Base-by-base conservation (phyloP, 225 moss, liverwort and hornwort genomes). In the Straminergon stramineum region DNA sequence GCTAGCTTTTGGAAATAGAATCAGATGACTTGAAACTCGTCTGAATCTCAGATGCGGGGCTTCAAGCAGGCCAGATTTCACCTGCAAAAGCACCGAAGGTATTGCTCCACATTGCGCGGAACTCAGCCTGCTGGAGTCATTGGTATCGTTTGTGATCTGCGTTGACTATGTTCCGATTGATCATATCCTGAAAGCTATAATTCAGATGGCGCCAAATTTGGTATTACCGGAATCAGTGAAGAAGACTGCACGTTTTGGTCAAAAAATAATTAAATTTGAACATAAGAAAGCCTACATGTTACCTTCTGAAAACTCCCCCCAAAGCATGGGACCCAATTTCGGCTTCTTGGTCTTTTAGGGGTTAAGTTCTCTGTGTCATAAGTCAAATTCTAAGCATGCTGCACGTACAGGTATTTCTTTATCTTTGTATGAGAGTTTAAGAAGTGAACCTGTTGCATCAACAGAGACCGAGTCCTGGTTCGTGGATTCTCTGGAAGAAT, bases 391-490 rank as follows among this genome's bases (percentile, higher is more conserved):
- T 20, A 34, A 58, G 7, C 35, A 43, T 53, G 79, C 27, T 70
- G 48, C 65, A 51, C 67, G n/a, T 60, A 23, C 65, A 51, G 67
- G n/a, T 60, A 23, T 83, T 39, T 31, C 30, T 31, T 34, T 81
- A 35, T n/a, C 58, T 28, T 34, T 57, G 71, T 60, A 34, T 16
- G 51, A 69, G 57, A 75, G 30, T 75, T 52, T 34, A 79, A 67
- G 60, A 81, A 81, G 6, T 84, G 60, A 28, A 34, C 51, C 52
- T 53, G 35, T 90, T 86, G 58, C 66, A 68, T 88, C 45, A 48
- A 75, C 75, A 98, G 96, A 98, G 88, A 94, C 98, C 17, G 95
- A 98, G 82, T 97, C 95, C n/a, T 98, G 95, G 97, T 97, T 98
- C 89, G 94, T 98, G 88, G 94, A 97, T 67, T 96, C 97, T 41